Percentiles rank a stretch among this genome's conserved stretches.
These are phyloP conservation scores for Pythium sp. DNA, from an alignment of 352 stramenopile species.

Conservation along the genomic window DNA sequence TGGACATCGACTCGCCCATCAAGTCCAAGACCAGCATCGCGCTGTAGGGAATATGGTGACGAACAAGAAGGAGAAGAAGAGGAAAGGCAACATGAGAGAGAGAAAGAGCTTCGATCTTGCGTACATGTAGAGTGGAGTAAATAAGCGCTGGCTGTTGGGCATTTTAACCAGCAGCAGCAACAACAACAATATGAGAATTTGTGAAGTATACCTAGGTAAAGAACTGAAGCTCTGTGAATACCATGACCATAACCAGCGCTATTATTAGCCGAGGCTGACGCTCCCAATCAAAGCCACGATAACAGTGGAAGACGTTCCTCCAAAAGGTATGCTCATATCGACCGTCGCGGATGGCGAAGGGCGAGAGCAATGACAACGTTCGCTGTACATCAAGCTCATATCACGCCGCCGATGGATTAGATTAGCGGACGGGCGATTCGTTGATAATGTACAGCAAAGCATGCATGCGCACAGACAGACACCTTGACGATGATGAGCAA, in stretches of 20 bases:
- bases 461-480: background rate
- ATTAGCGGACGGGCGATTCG: background rate
- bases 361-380: too few species aligned
- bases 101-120: constrained; percentile 16
- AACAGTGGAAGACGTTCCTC: too few species aligned
- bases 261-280: too few species aligned
- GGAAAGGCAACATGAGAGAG: constrained; percentile 5
- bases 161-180: background rate
- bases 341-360: too few species aligned
- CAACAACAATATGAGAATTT: background rate
- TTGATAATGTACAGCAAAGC: background rate
- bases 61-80: background rate
- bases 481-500: background rate
- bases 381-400: constrained; percentile 63
- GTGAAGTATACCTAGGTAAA: background rate
- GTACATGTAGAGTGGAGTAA: constrained; percentile 8
- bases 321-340: too few species aligned
- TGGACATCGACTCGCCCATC: constrained; percentile 10
- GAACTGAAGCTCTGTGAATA: background rate
- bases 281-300: too few species aligned
- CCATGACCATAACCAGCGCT: constrained; percentile 24
- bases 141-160: background rate
- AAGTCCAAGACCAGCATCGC: constrained; percentile 4
- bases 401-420: constrained; percentile 43
- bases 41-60: background rate